phyloP scores from a whole-genome alignment of 2,329 filamentous ascomycete species.

The Beauveria australis region DNA sequence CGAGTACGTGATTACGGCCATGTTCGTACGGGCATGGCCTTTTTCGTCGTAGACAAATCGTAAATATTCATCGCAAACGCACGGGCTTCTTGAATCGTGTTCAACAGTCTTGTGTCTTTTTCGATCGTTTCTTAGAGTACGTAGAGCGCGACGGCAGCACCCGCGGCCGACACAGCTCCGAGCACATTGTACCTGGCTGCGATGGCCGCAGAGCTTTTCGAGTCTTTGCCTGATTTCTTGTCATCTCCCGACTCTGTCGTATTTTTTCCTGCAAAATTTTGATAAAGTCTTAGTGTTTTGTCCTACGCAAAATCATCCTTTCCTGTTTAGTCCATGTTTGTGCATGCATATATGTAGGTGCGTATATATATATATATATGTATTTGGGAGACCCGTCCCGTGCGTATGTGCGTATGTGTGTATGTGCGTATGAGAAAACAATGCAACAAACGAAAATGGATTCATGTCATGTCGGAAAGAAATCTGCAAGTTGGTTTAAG shows the following conservation, averaged over 20 bases:
- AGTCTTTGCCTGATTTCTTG: background rate
- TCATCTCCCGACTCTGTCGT: background rate
- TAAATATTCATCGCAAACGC: background rate
- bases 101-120: background rate
- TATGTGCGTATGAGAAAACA: background rate
- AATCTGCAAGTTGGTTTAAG: slow-evolving; percentile 12
- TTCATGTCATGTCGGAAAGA: background rate
- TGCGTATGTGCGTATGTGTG: background rate
- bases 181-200: background rate
- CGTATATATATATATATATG: background rate
- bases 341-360: background rate
- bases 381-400: background rate
- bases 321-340: background rate
- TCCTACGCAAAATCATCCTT: background rate
- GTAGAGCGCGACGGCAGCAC: slow-evolving; percentile 2
- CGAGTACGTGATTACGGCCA: slow-evolving; percentile 1
- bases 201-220: background rate
- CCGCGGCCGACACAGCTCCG: slow-evolving; percentile 1
- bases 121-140: slow-evolving; percentile 7
- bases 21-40: background rate
- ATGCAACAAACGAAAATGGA: slow-evolving; percentile 4
- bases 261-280: slow-evolving; percentile 3
- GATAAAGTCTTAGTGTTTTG: slow-evolving; percentile 10
- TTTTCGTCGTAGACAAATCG: background rate
- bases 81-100: background rate